Base-by-base conservation (phyloP, 2,329 filamentous ascomycete species). In the Ceratocystis papillata region DNA sequence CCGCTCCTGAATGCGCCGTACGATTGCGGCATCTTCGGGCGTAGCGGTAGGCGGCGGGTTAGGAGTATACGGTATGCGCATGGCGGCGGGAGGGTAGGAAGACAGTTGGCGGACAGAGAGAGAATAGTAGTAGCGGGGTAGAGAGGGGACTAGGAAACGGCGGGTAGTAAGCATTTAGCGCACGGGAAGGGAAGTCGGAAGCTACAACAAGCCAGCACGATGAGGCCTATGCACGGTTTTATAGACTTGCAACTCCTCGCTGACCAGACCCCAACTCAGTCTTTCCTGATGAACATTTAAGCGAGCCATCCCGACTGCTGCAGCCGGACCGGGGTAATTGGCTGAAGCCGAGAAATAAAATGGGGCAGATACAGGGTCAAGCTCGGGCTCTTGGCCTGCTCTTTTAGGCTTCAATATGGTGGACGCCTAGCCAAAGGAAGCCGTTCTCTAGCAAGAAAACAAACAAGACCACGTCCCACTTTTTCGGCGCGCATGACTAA, bases 51-150 rank as follows among this genome's bases (percentile, higher is more conserved):
- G 75, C 2, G 78, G 81, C 48, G 80, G 81, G 75, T 81, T 77
- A 70, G 80, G 71, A 67, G 81, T 78, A 79, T 89, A 89, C 50
- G 86, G 84, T 70, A 89, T 77, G 73, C 85, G 85, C 87, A 89
- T 89, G 53, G 53, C 28, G 53, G 33, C 17, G 33, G 53, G 28
- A n/a, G 61, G 20, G 22, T 50, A 25, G 15, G 22, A 48, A 25
- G 46, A 63, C 2, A 30, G 8, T 5, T 5, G 22, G 7, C 61
- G 61, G 15, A 17, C 22, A 20, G 25, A 12, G 10, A 50, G 20
- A 30, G 10, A 17, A 10, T n/a, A 8, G 46, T 50, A 12, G 68
- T 69, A 61, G 41, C 50, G 53, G 55, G 63, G 5, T 8, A 37
- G n/a, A 41, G 48, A 20, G 64, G 33, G 44, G 8, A 61, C 22